Evolutionary conservation across 352 stramenopile species (phyloP), one percentile per base, ranked within the genome.

Genomic region (Phytophthora sojae): DNA sequence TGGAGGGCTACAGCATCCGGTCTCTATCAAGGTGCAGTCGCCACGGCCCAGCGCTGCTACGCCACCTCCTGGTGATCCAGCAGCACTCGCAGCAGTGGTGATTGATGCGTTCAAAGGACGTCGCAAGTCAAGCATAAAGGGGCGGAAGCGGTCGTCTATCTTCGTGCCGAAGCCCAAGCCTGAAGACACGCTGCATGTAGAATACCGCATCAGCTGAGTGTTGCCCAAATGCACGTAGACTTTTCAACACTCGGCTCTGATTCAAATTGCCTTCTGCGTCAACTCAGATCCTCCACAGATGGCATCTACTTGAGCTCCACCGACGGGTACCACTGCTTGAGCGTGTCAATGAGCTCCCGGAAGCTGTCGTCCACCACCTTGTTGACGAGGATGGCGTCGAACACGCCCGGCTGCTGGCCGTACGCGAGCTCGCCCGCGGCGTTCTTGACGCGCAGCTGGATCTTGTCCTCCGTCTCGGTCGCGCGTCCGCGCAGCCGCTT

Each of bases 401-500:
- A 98, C 56, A 94, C 83, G 32, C 92, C 92, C 2, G 79, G 77
- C 68, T 91, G 79, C 62, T 89, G 66, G 30, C 90, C 88, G 57
- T 95, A 99, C 11, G 89, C 96, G 61, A 99, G 70, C 78, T 99
- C 98, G 5, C 85, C 89, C 2, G 83, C 81, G 0, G 97, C 96
- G 79, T 99, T 99, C 35, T 91, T 87, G 21, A 99, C 74, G 57
- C 97, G 91, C 49, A 97, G 83, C 65, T 91, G 65, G 45, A 99
- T 97, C 64, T 97, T 96, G 44, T 99, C 97, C 78, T 99, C 97
- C 25, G 85, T 98, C 83, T 99, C 98, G 15, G 97, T 99, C 21
- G 86, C 93, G 17, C 97, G 91, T 35, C 95, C 96, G 66, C 97
- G 95, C 52, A 99, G 79, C 30, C 98, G 86, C 67, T 90, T 82